Base-by-base conservation (phyloP, 441 rosid genomes). In the Mallotus japonicus region DNA sequence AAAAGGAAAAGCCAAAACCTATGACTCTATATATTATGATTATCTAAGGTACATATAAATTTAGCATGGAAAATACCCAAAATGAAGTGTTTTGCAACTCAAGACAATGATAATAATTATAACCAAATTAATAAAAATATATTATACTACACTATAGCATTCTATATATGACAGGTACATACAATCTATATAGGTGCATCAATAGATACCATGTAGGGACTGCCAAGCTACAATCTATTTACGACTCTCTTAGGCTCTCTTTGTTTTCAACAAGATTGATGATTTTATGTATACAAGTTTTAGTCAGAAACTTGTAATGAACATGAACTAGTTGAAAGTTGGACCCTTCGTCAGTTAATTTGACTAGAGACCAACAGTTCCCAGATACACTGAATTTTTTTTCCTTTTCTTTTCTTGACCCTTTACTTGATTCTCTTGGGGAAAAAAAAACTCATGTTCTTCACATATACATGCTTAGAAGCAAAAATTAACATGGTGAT, bases 291-390 rank as follows among this genome's bases (percentile, higher is more conserved):
- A 54, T 62, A 47, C 53, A 40, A 73, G 42, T 16, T 71, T 16
- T 19, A 67, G 84, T 78, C 77, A 80, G 82, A 72, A 73, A 42
- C 42, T 68, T n/a, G 69, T 58, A 63, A 72, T 66, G 79, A 67
- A 54, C 7, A 50, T 60, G 12, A 62, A 66, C 69, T 72, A 78
- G 75, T 44, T 53, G 62, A 63, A 59, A 78, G 73, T 77, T 68
- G 72, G 68, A 62, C 72, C 65, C 72, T 73, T 79, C 50, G 82
- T 78, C 79, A 84, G 82, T 79, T 12, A 50, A 13, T 82, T 68
- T 81, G 80, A 81, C 82, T 65, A 46, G 51, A 49, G 72, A 66
- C 76, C 69, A 63, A 47, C 55, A 37, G 24, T 75, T 80, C 79
- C 79, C 61, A 62, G 24, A 64, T 56, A 2, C 24, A 13, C 37